Conservation (phyloP, 2,329 filamentous ascomycete genomes). For the Aspergillus ochraceus region DNA sequence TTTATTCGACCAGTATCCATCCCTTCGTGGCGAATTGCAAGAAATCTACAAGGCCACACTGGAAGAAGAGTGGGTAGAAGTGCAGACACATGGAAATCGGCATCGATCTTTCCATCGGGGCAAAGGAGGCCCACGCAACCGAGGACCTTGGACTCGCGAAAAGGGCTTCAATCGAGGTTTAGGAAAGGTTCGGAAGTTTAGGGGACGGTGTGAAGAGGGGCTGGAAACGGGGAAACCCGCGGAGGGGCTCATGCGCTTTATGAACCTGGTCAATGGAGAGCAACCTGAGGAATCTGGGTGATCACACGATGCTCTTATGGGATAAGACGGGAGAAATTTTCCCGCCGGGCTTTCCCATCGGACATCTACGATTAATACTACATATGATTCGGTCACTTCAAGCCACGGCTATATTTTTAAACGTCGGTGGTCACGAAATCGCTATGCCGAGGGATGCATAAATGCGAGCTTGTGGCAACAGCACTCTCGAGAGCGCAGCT, state of each 20-base stretch:
- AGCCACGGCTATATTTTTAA: background rate
- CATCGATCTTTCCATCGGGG: constrained; percentile 29
- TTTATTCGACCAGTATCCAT: constrained; percentile 40
- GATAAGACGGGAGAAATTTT: background rate
- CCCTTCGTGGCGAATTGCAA: constrained; percentile 39
- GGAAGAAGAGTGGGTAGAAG: constrained; percentile 43
- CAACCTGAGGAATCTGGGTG: constrained; percentile 8
- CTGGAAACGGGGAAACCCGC: constrained; percentile 30
- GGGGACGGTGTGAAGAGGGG: constrained; percentile 38
- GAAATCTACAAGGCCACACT: constrained; percentile 45
- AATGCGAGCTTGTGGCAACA: background rate
- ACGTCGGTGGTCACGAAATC: background rate
- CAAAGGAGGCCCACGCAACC: constrained; percentile 26
- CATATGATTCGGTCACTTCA: background rate
- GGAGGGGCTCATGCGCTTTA: constrained; percentile 40
- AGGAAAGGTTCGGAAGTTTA: constrained; percentile 39
- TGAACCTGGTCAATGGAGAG: constrained; percentile 31
- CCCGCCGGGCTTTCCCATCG: background rate
- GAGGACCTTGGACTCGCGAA: constrained; percentile 42
- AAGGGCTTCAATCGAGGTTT: constrained; percentile 45
- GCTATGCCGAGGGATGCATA: background rate
- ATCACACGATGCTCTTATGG: background rate
- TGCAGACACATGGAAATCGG: constrained; percentile 22
- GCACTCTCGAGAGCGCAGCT: background rate
- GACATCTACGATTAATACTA: background rate